Evolutionary conservation across 768 basidiomycete species (phyloP).

Genomic region (Trametes cingulata): DNA sequence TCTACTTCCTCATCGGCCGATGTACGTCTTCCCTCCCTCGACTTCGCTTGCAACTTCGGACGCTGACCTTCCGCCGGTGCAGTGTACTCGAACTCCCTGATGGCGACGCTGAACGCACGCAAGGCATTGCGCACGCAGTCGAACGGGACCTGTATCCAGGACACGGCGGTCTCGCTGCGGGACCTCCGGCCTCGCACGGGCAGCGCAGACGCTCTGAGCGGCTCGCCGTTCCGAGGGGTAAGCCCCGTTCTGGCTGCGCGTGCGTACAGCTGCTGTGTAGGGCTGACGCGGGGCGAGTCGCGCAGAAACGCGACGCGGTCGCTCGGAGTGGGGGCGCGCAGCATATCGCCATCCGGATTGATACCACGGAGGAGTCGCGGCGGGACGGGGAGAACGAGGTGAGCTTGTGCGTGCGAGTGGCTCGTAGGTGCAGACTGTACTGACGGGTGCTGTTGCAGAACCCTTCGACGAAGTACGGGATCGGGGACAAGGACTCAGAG

Average conservation of each 20-base stretch:
- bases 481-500: no score
- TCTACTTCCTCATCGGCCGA: slow-evolving; percentile 55
- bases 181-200: not conserved
- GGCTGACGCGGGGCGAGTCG: not conserved
- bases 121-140: not conserved
- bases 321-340: not conserved
- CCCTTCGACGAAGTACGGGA: no score
- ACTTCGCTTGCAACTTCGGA: not conserved
- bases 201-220: not conserved
- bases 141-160: not conserved
- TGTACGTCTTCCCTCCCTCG: slow-evolving; percentile 31
- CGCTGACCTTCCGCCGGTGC: not conserved
- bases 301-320: not conserved
- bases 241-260: not conserved
- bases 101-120: slow-evolving; percentile 11
- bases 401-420: no score
- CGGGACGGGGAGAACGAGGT: not conserved
- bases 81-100: slow-evolving; percentile 14
- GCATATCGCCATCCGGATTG: not conserved
- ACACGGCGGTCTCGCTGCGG: not conserved
- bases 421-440: no score
- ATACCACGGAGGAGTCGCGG: slow-evolving; percentile 2
- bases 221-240: not conserved
- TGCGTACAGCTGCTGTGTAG: not conserved
- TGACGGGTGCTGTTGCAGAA: no score